These are phyloP conservation scores for Solanum habrochaites DNA, from an alignment of 257 asterid species.

Conservation along the genomic window DNA sequence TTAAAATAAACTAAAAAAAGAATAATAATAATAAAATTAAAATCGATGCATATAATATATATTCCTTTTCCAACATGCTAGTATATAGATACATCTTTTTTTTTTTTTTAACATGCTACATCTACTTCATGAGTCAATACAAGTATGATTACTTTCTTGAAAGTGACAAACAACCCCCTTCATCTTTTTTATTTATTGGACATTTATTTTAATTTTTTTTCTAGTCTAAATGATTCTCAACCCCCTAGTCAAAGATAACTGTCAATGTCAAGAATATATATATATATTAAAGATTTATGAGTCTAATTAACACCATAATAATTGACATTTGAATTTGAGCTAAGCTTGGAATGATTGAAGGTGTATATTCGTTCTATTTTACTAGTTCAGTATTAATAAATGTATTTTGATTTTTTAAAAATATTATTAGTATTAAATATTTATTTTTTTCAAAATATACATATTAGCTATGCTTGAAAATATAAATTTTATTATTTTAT, in stretches of 20 bases:
- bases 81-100: background rate
- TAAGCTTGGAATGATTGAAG: too few relatives aligned
- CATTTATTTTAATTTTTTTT: background rate
- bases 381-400: background rate
- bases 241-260: background rate
- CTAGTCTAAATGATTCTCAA: background rate
- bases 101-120: background rate
- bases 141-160: background rate
- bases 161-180: background rate
- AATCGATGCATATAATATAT: too few relatives aligned
- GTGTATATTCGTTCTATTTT: too few relatives aligned
- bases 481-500: background rate
- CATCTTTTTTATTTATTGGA: background rate
- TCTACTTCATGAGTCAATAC: background rate
- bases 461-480: background rate
- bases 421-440: background rate
- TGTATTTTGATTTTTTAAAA: background rate
- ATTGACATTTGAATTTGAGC: background rate
- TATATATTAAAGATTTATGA: background rate
- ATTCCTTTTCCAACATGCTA: background rate
- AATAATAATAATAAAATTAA: too few relatives aligned
- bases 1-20: too few relatives aligned
- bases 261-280: background rate
- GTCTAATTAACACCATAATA: background rate
- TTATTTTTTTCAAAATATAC: background rate